Conservation (phyloP, 352 stramenopile genomes). For the Thalassiosira exigua region DNA sequence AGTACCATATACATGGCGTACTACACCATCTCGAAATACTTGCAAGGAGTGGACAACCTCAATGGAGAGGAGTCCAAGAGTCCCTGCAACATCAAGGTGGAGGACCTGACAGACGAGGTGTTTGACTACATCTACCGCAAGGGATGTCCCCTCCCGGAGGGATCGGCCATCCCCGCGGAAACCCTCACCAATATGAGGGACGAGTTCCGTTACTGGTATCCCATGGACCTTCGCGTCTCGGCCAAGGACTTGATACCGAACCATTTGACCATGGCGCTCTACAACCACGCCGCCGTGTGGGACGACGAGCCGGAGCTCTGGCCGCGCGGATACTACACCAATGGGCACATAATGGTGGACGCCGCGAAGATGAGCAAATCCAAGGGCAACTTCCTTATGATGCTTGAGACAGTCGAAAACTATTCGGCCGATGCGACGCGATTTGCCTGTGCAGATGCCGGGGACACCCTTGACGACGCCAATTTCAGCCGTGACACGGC, state of each 20-base stretch:
- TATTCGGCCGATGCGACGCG: constrained; percentile 89
- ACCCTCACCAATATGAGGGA: constrained; percentile 92
- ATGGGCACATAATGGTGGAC: constrained; percentile 96
- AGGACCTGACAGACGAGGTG: constrained; percentile 92
- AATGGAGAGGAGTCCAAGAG: constrained; percentile 90
- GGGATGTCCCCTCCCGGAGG: constrained; percentile 82
- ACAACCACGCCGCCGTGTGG: constrained; percentile 99
- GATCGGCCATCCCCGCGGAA: constrained; percentile 89
- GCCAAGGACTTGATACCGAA: constrained; percentile 97
- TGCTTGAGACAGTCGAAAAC: constrained; percentile 95
- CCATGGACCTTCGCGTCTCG: constrained; percentile 97
- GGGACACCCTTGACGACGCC: constrained; percentile 97
- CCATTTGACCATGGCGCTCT: constrained; percentile 99
- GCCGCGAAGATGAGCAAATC: constrained; percentile 99
- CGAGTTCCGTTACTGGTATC: constrained; percentile 99
- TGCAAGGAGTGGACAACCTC: constrained; percentile 93
- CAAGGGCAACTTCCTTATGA: constrained; percentile 99
- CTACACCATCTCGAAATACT: constrained; percentile 98
- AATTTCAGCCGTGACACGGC: constrained; percentile 98
- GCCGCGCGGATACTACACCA: constrained; percentile 98
- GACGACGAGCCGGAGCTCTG: constrained; percentile 96
- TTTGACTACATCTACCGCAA: constrained; percentile 99
- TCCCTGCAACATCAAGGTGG: constrained; percentile 84
- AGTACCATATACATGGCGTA: constrained; percentile 99
- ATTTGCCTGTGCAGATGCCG: constrained; percentile 97